phyloP scores from a whole-genome alignment of 441 rosid genomes.

The Croton setiger region DNA sequence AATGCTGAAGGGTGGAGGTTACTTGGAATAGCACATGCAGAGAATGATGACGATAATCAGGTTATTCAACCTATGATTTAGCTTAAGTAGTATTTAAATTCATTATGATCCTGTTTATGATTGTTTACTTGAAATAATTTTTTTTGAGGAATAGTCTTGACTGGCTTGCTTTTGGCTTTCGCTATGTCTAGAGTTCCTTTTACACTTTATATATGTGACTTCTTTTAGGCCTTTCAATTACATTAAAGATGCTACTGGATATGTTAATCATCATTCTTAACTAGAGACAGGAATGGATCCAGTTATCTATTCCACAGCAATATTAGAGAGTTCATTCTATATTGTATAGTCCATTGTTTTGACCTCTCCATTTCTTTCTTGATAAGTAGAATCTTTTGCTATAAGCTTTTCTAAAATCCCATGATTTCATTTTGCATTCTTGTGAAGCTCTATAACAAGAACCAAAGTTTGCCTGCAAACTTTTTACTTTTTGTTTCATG shows the following conservation, averaged over 20 bases:
- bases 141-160: not conserved
- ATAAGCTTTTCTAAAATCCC: not conserved
- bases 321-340: not conserved
- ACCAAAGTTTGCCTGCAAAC: not conserved
- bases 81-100: not conserved
- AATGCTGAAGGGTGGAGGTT: conserved; percentile 99
- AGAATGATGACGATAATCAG: conserved; percentile 99
- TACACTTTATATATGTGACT: not conserved
- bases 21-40: conserved; percentile 97
- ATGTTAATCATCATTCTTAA: not conserved
- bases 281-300: not conserved
- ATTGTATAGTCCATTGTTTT: not conserved
- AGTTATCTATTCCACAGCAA: not conserved
- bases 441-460: not conserved
- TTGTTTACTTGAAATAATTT: conserved; percentile 3
- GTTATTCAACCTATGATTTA: conserved; percentile 32
- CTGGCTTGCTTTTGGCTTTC: not conserved
- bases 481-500: not conserved
- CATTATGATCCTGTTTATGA: not conserved
- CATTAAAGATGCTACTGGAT: not conserved
- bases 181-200: not conserved
- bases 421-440: not conserved
- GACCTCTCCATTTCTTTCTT: not conserved
- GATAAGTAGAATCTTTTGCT: conserved; percentile 2
- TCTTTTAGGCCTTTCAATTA: not conserved